phyloP scores from a whole-genome alignment of 2,329 filamentous ascomycete genomes.

The Pseudogymnoascus sp. region DNA sequence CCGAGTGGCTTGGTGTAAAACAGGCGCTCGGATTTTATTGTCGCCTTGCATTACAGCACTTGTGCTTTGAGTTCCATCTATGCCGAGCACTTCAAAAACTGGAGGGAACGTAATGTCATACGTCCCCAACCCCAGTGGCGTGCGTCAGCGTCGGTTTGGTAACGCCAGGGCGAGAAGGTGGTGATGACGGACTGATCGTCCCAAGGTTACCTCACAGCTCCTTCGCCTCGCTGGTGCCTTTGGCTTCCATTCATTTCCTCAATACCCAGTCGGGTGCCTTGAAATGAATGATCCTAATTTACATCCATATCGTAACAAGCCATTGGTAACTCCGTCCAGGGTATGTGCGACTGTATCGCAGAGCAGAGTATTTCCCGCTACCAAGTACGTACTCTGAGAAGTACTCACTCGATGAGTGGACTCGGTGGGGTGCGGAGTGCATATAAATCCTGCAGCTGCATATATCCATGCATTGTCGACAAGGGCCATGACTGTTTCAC shows the following conservation, averaged over 20 bases:
- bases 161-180: neutral
- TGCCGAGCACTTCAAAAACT: neutral
- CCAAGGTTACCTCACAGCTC: neutral
- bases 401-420: neutral
- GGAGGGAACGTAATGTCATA: neutral
- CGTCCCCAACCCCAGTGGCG: neutral
- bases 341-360: neutral
- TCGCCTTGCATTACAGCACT: neutral
- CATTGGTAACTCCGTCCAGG: neutral
- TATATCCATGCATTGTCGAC: neutral
- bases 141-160: neutral
- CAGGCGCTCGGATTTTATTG: neutral
- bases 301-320: neutral
- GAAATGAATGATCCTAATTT: neutral
- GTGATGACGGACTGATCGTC: conserved; percentile 5
- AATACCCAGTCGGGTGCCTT: neutral
- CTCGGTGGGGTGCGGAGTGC: neutral
- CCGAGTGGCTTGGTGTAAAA: neutral
- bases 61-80: neutral
- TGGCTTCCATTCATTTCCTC: conserved; percentile 3
- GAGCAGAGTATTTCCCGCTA: neutral
- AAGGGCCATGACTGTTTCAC: neutral
- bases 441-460: neutral
- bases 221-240: neutral
- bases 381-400: neutral